Evolutionary conservation across 306 rosid species (phyloP).

Genomic region (Ammopiptanthus mongolicus): DNA sequence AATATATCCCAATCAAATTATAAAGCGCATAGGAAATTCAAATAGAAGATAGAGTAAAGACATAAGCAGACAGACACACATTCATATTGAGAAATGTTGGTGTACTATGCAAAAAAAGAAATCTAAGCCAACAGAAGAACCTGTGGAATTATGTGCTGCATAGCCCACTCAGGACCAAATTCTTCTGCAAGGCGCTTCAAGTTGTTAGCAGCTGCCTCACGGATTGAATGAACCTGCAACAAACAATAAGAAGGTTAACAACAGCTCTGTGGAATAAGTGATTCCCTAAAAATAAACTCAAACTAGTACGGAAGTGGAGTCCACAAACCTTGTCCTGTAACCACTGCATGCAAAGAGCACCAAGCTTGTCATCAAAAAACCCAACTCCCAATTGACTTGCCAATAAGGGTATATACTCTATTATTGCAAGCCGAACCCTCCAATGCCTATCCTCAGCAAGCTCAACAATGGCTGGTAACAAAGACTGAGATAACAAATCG

Average conservation of each 20-base stretch:
- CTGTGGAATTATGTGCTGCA: slow-evolving; percentile 84
- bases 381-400: slow-evolving; percentile 88
- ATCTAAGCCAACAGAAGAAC: slow-evolving; percentile 26
- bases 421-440: slow-evolving; percentile 88
- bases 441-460: slow-evolving; percentile 95
- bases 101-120: not conserved
- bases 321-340: slow-evolving; percentile 71
- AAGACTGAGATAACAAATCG: slow-evolving; percentile 70
- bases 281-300: not conserved
- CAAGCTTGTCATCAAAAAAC: slow-evolving; percentile 90
- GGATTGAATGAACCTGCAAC: slow-evolving; percentile 64
- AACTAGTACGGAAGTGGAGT: not conserved
- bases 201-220: slow-evolving; percentile 84
- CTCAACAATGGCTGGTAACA: slow-evolving; percentile 84
- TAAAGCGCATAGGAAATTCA: not conserved
- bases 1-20: slow-evolving; percentile 14
- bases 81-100: not conserved
- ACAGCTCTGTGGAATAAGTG: not conserved
- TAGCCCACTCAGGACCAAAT: slow-evolving; percentile 88
- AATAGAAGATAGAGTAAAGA: not conserved
- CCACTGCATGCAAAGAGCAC: slow-evolving; percentile 94
- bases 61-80: not conserved
- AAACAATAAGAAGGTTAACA: not conserved
- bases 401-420: slow-evolving; percentile 76
- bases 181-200: slow-evolving; percentile 91